Percentiles rank a stretch among this genome's conserved stretches.
Evolutionary conservation across 1,139 yeast species (phyloP).

Genomic region (Pichia sp.): DNA sequence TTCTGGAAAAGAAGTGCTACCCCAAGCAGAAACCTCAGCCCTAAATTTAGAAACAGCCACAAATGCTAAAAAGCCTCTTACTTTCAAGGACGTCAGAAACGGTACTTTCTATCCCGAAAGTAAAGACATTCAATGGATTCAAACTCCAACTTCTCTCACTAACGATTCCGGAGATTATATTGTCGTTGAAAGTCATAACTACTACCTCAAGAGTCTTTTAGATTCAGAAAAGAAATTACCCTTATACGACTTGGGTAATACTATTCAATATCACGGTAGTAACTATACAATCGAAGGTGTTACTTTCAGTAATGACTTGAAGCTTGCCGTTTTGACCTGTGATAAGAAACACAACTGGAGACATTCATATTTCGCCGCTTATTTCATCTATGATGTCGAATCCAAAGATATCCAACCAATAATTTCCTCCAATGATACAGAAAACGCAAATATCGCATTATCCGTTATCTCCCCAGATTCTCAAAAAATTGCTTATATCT

Average conservation of each 20-base stretch:
- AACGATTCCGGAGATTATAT: conserved; percentile 58
- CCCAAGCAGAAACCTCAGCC: no score
- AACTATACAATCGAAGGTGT: conserved; percentile 51
- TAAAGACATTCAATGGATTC: conserved; percentile 66
- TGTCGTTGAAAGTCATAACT: conserved; percentile 37
- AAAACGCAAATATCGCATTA: conserved; percentile 29
- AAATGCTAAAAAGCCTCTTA: conserved; percentile 29
- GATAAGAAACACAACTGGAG: conserved; percentile 52
- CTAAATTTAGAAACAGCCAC: neutral
- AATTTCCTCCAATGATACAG: conserved; percentile 26
- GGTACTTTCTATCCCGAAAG: conserved; percentile 49
- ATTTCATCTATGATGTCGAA: conserved; percentile 43
- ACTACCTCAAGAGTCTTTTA: conserved; percentile 47
- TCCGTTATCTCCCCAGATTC: conserved; percentile 53
- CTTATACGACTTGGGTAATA: conserved; percentile 46
- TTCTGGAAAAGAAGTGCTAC: no score
- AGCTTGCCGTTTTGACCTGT: conserved; percentile 52
- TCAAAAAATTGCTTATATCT: conserved; percentile 42
- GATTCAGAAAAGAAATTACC: conserved; percentile 45
- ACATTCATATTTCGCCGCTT: conserved; percentile 50
- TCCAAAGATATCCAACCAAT: conserved; percentile 34
- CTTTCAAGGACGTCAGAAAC: conserved; percentile 43
- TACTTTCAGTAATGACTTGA: conserved; percentile 63
- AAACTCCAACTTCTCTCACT: conserved; percentile 41
- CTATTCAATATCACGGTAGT: conserved; percentile 39